Evolutionary conservation across 75 land plant species (phyloP).

Genomic region (Sequoiadendron giganteum): DNA sequence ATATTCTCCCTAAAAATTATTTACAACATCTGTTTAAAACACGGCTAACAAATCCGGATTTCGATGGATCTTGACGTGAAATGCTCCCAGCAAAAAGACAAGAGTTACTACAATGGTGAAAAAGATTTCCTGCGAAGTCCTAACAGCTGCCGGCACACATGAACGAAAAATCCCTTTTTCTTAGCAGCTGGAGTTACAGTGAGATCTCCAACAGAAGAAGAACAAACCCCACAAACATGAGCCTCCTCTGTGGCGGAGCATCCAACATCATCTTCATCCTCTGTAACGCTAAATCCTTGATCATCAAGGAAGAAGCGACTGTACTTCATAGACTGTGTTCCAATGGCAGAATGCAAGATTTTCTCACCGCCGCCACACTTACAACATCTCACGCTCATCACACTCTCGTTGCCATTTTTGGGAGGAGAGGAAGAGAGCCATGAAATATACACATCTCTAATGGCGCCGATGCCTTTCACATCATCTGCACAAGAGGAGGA

Average conservation of each 20-base stretch:
- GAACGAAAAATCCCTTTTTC: background rate
- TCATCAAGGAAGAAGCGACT: background rate
- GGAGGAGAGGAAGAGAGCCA: background rate
- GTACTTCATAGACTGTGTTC: background rate
- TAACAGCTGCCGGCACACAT: background rate
- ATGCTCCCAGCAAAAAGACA: too few species aligned
- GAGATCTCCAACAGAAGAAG: background rate
- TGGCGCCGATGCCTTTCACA: background rate
- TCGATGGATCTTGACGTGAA: too few species aligned
- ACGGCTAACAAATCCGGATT: too few species aligned
- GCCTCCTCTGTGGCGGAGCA: too few species aligned
- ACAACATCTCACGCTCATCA: background rate
- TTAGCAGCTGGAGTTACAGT: background rate
- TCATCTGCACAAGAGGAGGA: background rate
- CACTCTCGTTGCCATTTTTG: too few species aligned
- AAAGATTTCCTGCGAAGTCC: background rate
- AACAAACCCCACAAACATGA: background rate
- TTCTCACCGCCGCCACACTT: background rate
- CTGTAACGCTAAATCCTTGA: background rate
- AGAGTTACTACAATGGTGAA: background rate
- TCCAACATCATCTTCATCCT: background rate
- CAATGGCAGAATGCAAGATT: background rate
- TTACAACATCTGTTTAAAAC: too few species aligned
- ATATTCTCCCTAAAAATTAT: too few species aligned
- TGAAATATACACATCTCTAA: background rate